phyloP scores from a whole-genome alignment of 2,329 filamentous ascomycete species.

The Dactylellina leptospora region DNA sequence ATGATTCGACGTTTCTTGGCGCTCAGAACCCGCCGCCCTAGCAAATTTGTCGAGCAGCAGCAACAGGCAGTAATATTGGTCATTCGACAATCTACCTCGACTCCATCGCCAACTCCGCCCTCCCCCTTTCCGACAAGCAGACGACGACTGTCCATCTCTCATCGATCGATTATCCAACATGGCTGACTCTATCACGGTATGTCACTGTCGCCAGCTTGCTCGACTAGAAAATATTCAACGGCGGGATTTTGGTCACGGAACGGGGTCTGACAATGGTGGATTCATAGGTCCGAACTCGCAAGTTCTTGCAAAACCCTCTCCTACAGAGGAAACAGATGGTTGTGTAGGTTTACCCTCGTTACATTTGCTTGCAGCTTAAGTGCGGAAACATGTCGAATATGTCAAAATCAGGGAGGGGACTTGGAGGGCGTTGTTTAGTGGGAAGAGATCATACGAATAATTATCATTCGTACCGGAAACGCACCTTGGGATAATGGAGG shows the following conservation, averaged over 20 bases:
- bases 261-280: constrained; percentile 26
- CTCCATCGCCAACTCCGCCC: constrained; percentile 37
- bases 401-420: constrained; percentile 45
- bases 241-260: constrained; percentile 43
- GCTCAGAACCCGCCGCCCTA: constrained; percentile 38
- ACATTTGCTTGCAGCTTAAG: too few species aligned
- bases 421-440: not conserved
- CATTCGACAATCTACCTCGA: constrained; percentile 44
- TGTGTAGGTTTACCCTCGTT: constrained; percentile 75
- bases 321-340: constrained; percentile 99
- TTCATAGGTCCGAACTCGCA: constrained; percentile 76
- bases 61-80: constrained; percentile 32
- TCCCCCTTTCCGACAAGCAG: constrained; percentile 30
- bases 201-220: constrained; percentile 18
- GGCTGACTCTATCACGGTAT: constrained; percentile 52
- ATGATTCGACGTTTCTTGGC: constrained; percentile 48
- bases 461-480: too few species aligned
- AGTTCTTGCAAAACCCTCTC: constrained; percentile 99
- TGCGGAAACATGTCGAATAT: constrained; percentile 34
- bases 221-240: constrained; percentile 8
- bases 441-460: not conserved
- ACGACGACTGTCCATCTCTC: constrained; percentile 33
- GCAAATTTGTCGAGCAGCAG: constrained; percentile 51
- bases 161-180: constrained; percentile 47
- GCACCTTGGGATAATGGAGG: too few species aligned